phyloP scores from a whole-genome alignment of 305 asterid genomes.

The Fraxinus albicans region DNA sequence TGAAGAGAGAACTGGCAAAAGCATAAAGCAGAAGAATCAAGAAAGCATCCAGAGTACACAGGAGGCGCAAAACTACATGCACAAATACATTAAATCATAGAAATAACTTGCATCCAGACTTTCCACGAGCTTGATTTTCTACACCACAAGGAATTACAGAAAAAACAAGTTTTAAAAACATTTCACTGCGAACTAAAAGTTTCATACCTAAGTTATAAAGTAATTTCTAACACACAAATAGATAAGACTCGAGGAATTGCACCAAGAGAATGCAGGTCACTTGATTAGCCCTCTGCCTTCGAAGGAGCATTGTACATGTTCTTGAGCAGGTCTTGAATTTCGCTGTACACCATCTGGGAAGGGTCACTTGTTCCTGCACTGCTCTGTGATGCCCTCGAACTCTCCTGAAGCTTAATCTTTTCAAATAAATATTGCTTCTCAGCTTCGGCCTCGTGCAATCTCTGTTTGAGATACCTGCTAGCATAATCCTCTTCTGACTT shows the following conservation, averaged over 20 bases:
- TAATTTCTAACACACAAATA: slow-evolving; percentile 21
- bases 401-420: slow-evolving; percentile 83
- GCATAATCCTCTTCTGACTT: slow-evolving; percentile 85
- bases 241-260: slow-evolving; percentile 25
- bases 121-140: slow-evolving; percentile 8
- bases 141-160: background rate
- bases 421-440: slow-evolving; percentile 85
- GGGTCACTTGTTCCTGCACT: slow-evolving; percentile 61
- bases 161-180: slow-evolving; percentile 2
- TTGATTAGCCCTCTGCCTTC: slow-evolving; percentile 35
- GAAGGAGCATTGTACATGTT: slow-evolving; percentile 51
- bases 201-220: slow-evolving; percentile 14
- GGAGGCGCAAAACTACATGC: slow-evolving; percentile 1
- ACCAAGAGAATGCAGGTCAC: slow-evolving; percentile 30
- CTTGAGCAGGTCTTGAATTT: slow-evolving; percentile 57
- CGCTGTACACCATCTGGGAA: slow-evolving; percentile 52
- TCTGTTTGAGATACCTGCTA: slow-evolving; percentile 81
- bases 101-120: slow-evolving; percentile 6
- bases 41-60: background rate
- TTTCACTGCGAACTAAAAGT: background rate
- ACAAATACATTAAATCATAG: background rate
- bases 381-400: slow-evolving; percentile 66
- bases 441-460: slow-evolving; percentile 87
- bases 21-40: background rate
- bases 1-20: background rate